Evolutionary conservation across 2,329 filamentous ascomycete genomes (phyloP).

Genomic region (Laburnicola sp.): DNA sequence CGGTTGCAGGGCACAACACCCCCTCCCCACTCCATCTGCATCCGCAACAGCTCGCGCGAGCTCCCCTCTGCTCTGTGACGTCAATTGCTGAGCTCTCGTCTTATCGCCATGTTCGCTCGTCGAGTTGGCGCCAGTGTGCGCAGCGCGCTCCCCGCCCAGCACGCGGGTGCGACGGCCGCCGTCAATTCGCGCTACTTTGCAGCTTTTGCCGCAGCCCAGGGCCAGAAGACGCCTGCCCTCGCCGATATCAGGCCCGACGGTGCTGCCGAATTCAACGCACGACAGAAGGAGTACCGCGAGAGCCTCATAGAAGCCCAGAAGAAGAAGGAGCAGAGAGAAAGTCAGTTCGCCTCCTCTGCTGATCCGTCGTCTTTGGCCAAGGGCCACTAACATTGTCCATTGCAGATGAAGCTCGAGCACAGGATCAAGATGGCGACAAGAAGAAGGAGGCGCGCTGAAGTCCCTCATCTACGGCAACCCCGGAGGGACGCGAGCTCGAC

Average conservation of each 20-base stretch:
- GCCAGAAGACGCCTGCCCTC: slow-evolving; percentile 65
- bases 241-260: slow-evolving; percentile 78
- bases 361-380: slow-evolving; percentile 52
- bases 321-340: slow-evolving; percentile 78
- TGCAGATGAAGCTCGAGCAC: slow-evolving; percentile 58
- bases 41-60: slow-evolving; percentile 7
- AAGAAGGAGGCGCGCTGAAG: slow-evolving; percentile 70
- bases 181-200: slow-evolving; percentile 33
- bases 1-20: background rate
- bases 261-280: slow-evolving; percentile 75
- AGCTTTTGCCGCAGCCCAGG: slow-evolving; percentile 29
- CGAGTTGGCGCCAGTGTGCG: slow-evolving; percentile 35
- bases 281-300: slow-evolving; percentile 85
- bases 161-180: slow-evolving; percentile 9
- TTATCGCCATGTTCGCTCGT: slow-evolving; percentile 37
- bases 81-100: slow-evolving; percentile 6
- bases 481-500: slow-evolving; percentile 91
- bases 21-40: background rate
- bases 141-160: slow-evolving; percentile 21
- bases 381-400: slow-evolving; percentile 60
- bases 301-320: slow-evolving; percentile 75
- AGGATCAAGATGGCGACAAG: slow-evolving; percentile 62
- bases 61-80: slow-evolving; percentile 5
- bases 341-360: slow-evolving; percentile 61
- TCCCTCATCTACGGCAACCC: slow-evolving; percentile 97